Conservation (phyloP, 805 yeast genomes). For the Candida rishiriensis region DNA sequence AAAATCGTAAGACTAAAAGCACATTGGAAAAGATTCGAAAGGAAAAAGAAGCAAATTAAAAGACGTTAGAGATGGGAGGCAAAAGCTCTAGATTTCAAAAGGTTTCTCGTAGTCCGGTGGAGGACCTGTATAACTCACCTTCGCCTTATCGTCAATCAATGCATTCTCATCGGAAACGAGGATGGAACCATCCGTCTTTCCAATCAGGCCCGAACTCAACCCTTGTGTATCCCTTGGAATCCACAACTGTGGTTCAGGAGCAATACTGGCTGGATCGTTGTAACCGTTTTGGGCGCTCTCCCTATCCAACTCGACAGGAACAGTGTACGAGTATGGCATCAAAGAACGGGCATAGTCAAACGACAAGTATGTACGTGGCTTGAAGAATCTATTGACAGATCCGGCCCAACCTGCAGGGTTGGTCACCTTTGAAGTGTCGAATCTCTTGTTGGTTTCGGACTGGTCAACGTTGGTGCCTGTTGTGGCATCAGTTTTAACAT, state of each 20-base stretch:
- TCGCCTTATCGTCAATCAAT: constrained; percentile 52
- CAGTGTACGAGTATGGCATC: constrained; percentile 35
- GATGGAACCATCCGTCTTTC: constrained; percentile 50
- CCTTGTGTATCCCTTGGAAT: constrained; percentile 66
- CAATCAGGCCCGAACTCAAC: constrained; percentile 54
- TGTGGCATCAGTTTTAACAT: not conserved
- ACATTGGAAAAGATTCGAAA: no score
- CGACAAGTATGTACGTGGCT: constrained; percentile 37
- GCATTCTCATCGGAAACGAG: constrained; percentile 57
- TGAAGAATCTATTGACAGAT: constrained; percentile 33
- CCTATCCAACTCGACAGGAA: constrained; percentile 10
- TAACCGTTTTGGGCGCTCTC: constrained; percentile 25
- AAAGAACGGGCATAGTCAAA: constrained; percentile 36
- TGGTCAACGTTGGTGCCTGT: not conserved
- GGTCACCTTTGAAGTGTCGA: constrained; percentile 6
- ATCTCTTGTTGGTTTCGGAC: constrained; percentile 1
- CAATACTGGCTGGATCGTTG: constrained; percentile 54
- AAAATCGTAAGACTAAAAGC: no score
- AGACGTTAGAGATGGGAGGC: no score
- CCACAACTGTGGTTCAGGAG: constrained; percentile 63
- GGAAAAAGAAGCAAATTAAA: no score
- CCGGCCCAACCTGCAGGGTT: constrained; percentile 8
- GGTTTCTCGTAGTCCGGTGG: constrained; percentile 68
- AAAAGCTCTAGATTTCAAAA: constrained; percentile 17
- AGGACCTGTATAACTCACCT: constrained; percentile 48